A percentile compares a stretch with the other conserved stretches of the same genome.
phyloP scores from a whole-genome alignment of 495 filamentous ascomycete species.

The Hyaloscypha variabilis region DNA sequence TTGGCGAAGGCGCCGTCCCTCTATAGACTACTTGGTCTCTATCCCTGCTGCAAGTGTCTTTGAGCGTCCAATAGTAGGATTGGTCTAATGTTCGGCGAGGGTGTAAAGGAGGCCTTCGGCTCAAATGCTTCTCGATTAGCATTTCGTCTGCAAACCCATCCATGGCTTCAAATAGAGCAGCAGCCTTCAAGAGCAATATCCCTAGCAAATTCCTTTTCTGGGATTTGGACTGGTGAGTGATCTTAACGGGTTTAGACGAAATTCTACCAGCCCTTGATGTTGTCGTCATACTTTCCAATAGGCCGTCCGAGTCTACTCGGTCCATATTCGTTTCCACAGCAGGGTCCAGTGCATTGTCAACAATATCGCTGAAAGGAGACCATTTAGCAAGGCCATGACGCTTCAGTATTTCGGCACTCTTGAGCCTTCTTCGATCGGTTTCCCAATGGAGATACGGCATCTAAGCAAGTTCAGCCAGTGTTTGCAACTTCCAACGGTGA shows the following conservation, averaged over 20 bases:
- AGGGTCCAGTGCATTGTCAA: background rate
- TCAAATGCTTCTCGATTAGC: background rate
- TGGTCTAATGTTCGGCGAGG: conserved; percentile 1
- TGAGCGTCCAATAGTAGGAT: conserved; percentile 7
- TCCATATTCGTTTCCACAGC: background rate
- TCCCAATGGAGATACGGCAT: conserved; percentile 43
- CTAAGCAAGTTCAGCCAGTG: conserved; percentile 1
- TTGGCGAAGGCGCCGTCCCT: background rate
- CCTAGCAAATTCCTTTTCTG: background rate
- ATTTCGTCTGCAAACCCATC: background rate
- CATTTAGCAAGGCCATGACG: background rate
- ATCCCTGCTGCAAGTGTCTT: background rate
- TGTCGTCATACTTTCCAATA: background rate
- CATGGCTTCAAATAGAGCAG: background rate
- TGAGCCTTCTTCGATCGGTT: background rate
- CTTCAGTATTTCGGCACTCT: conserved; percentile 1
- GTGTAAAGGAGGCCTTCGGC: background rate
- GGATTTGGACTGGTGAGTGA: background rate
- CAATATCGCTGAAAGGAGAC: background rate
- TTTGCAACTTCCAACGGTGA: too few relatives aligned
- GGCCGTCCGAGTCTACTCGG: background rate
- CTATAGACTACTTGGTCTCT: background rate
- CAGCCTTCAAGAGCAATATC: background rate
- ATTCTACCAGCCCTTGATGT: background rate
- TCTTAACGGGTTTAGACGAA: background rate